A percentile compares a stretch with the other conserved stretches of the same genome.
Conservation (phyloP, 1,284 basidiomycete species). For the Heterobasidion occidentale region DNA sequence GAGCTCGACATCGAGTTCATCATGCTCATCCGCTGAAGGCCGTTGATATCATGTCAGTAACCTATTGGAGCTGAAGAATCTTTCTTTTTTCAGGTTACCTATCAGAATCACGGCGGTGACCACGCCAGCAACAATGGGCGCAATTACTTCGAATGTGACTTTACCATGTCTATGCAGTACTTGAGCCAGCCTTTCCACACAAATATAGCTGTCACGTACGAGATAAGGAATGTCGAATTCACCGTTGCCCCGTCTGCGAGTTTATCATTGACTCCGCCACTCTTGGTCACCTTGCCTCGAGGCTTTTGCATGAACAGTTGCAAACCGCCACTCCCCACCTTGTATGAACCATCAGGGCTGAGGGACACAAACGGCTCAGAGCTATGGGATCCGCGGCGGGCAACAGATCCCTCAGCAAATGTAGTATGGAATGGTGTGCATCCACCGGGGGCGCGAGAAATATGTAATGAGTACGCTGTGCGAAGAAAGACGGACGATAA, state of each 20-base stretch:
- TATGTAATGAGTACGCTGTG: background rate
- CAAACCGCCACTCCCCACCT: slow-evolving; percentile 20
- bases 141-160: slow-evolving; percentile 26
- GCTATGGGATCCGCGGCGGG: background rate
- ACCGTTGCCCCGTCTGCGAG: slow-evolving; percentile 32
- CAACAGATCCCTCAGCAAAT: background rate
- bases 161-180: slow-evolving; percentile 23
- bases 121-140: slow-evolving; percentile 25
- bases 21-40: slow-evolving; percentile 22
- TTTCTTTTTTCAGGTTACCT: slow-evolving; percentile 15
- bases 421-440: slow-evolving; percentile 1
- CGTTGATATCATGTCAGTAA: background rate
- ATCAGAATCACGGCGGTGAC: slow-evolving; percentile 34
- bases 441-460: background rate
- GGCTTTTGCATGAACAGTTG: slow-evolving; percentile 28
- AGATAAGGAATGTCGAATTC: slow-evolving; percentile 32
- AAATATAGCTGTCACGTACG: slow-evolving; percentile 15
- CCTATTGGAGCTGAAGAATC: background rate
- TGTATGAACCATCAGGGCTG: slow-evolving; percentile 25
- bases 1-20: slow-evolving; percentile 41
- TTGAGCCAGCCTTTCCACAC: background rate
- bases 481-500: no score
- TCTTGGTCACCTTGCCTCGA: slow-evolving; percentile 20
- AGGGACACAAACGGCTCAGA: slow-evolving; percentile 23
- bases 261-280: slow-evolving; percentile 26